Evolutionary conservation across 2,329 filamentous ascomycete genomes (phyloP).

Genomic region (Lachnum nothofagi): DNA sequence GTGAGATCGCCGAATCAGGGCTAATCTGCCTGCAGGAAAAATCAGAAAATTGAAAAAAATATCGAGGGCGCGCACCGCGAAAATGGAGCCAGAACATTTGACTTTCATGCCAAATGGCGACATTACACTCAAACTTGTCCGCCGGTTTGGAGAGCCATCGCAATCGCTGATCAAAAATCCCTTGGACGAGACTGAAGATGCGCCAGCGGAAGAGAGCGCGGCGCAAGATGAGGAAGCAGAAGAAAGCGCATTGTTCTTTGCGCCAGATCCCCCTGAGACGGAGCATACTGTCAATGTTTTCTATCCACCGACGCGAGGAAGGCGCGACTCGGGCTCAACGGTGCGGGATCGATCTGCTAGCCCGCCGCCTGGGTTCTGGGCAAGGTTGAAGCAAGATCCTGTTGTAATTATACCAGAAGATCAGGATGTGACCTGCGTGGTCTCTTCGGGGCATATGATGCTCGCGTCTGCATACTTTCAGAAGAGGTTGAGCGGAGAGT

Average conservation of each 20-base stretch:
- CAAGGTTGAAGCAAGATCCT: slow-evolving; percentile 15
- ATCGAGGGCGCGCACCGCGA: not conserved
- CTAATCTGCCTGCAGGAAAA: not conserved
- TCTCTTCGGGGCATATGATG: slow-evolving; percentile 24
- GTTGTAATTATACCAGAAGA: not conserved
- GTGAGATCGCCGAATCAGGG: not conserved
- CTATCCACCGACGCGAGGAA: slow-evolving; percentile 19
- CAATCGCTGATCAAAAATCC: not conserved
- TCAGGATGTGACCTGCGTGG: slow-evolving; percentile 17
- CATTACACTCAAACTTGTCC: slow-evolving; percentile 20
- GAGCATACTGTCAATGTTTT: slow-evolving; percentile 10
- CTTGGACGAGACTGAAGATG: slow-evolving; percentile 8
- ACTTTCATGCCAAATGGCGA: slow-evolving; percentile 27
- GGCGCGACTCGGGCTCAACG: slow-evolving; percentile 18
- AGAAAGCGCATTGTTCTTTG: slow-evolving; percentile 19
- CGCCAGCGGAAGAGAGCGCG: not conserved
- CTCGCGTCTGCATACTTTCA: slow-evolving; percentile 20
- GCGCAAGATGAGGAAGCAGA: slow-evolving; percentile 4
- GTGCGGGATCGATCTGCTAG: slow-evolving; percentile 19
- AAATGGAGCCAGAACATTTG: slow-evolving; percentile 22
- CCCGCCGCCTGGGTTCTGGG: slow-evolving; percentile 24
- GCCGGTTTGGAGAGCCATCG: slow-evolving; percentile 9
- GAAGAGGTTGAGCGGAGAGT: slow-evolving; percentile 13
- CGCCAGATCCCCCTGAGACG: slow-evolving; percentile 23
- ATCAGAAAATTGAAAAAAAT: not conserved